Base-by-base conservation (phyloP, 257 asterid genomes). In the Misopates orontium region DNA sequence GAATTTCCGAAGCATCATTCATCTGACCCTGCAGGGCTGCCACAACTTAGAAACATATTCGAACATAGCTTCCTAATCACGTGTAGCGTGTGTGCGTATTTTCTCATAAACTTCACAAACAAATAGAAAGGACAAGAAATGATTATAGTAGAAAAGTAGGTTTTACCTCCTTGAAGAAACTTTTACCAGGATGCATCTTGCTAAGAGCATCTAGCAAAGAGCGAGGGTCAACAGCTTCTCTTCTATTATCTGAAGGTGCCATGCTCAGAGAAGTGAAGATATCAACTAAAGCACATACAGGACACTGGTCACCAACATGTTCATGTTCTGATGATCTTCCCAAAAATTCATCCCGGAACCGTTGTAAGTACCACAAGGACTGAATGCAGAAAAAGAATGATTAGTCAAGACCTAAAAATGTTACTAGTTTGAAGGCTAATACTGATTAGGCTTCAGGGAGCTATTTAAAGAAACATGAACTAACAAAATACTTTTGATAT, bases 1-100 rank as follows among this genome's bases (percentile, higher is more conserved):
- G 72, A 73, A 90, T 96, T 81, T 93, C 99, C 66, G 96, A 87
- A 66, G 97, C 99, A 79, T 93, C 99, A 72, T 88, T 88, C 99
- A 90, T 93, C 78, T 93, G 95, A 77, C 95, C 96, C 97, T 93
- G 97, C 76, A 79, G 9, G 53, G 57, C 71, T 61, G 68, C 42
- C 70, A 48, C 17, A 47, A 69, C 49, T 61, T 62, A 49, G 42
- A 45, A 10, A 55, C 49, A 24, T 18, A 39, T 20, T 42, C 18
- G 45, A 12, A 31, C 60, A 42, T 12, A 56, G 64, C 50, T 55
- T 42, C 17, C 42, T 19, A 9, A 36, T 36, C 8, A 10, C 8
- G 42, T 9, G 8, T 36, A 1, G 36, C 6, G 36, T 28, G 52
- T 28, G 36, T 28, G 4, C 4, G 36, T 28, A 6, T 28, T 2